A percentile compares a stretch with the other conserved stretches of the same genome.
Conservation (phyloP, 192 early-diverging fungal genomes). For the Coemansia pectinata region DNA sequence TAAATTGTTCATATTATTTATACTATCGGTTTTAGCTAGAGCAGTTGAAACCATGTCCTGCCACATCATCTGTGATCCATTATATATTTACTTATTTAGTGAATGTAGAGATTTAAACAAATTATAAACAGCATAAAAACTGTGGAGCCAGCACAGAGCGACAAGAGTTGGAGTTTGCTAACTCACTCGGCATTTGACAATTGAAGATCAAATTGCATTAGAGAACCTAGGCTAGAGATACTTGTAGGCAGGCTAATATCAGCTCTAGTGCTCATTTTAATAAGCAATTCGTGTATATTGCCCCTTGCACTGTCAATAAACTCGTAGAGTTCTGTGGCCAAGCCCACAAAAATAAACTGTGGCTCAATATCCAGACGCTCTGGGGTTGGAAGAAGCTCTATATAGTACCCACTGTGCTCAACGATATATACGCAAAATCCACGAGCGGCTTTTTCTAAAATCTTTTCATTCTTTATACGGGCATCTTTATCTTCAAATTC, state of each 20-base stretch:
- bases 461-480: neutral
- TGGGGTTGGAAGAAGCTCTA: neutral
- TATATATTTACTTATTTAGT: too few species aligned
- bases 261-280: neutral
- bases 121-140: too few species aligned
- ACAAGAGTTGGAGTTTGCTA: too few species aligned
- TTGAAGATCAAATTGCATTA: neutral
- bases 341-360: neutral
- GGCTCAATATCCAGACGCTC: neutral
- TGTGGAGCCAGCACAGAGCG: too few species aligned
- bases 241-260: neutral
- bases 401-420: neutral
- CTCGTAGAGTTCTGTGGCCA: neutral
- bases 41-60: too few species aligned
- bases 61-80: too few species aligned
- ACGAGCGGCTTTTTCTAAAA: neutral
- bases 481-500: neutral
- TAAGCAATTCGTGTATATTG: neutral
- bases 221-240: neutral
- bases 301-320: neutral
- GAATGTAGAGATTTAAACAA: too few species aligned
- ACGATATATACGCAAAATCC: neutral
- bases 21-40: too few species aligned
- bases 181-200: neutral
- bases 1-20: too few species aligned